Conservation (phyloP, 768 basidiomycete species). For the Agaricus blazei region DNA sequence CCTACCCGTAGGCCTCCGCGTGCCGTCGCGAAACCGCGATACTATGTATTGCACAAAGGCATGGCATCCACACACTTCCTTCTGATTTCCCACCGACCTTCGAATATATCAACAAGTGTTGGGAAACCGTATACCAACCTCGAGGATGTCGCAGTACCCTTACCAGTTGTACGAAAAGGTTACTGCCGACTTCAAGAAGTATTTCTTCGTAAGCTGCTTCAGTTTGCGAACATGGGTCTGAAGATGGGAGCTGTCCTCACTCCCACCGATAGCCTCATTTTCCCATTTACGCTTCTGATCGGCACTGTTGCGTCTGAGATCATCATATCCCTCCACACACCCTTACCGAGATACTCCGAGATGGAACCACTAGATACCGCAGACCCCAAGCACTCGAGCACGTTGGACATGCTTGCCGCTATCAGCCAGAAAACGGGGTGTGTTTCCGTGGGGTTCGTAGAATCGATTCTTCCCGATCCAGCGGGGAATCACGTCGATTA, state of each 20-base stretch:
- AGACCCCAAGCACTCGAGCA: background rate
- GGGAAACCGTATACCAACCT: background rate
- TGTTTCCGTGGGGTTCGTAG: background rate
- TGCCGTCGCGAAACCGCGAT: background rate
- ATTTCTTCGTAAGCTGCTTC: background rate
- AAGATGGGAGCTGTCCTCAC: background rate
- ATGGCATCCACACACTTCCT: background rate
- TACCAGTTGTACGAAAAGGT: background rate
- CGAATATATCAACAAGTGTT: background rate
- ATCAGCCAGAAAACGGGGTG: background rate
- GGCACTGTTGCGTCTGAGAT: background rate
- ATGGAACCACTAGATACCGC: background rate
- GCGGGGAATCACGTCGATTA: background rate
- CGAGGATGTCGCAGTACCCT: background rate
- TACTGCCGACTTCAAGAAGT: background rate
- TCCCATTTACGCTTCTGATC: background rate
- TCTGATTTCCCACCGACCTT: background rate
- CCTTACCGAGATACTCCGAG: background rate
- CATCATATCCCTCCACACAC: background rate
- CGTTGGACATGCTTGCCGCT: background rate
- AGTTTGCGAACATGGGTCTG: background rate
- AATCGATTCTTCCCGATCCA: background rate
- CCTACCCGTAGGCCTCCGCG: background rate
- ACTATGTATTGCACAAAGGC: slow-evolving; percentile 1
- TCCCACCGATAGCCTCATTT: background rate